Percentiles rank a stretch among this genome's conserved stretches.
Conservation (phyloP, 257 asterid genomes). For the Leonotis leonurus region DNA sequence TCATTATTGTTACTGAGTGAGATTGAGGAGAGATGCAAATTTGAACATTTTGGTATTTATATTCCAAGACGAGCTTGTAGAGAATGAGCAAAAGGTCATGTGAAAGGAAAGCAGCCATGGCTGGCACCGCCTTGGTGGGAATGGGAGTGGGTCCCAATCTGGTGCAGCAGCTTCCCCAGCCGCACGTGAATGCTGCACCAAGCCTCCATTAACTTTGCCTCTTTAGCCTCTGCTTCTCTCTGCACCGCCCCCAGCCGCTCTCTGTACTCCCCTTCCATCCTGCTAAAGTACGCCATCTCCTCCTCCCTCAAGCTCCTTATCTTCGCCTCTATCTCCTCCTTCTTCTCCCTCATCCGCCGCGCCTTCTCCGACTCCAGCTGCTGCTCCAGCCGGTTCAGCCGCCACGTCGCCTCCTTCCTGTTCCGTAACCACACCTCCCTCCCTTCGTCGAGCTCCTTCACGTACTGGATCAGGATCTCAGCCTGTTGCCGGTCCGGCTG, state of each 20-base stretch:
- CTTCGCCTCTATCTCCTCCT: constrained; percentile 53
- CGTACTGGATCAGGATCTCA: constrained; percentile 36
- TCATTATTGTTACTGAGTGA: neutral
- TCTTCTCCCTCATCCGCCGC: constrained; percentile 52
- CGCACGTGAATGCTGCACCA: constrained; percentile 53
- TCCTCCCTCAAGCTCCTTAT: constrained; percentile 50
- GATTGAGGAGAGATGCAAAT: neutral
- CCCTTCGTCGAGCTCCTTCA: constrained; percentile 67
- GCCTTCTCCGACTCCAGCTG: constrained; percentile 64
- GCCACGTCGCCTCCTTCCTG: constrained; percentile 72
- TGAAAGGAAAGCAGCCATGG: neutral
- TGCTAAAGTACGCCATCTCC: constrained; percentile 41
- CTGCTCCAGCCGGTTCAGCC: constrained; percentile 69
- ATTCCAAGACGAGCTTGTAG: neutral
- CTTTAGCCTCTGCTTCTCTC: constrained; percentile 68
- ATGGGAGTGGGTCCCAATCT: constrained; percentile 39
- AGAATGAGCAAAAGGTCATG: neutral
- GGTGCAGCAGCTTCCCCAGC: constrained; percentile 44
- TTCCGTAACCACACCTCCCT: constrained; percentile 57
- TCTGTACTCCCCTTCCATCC: constrained; percentile 58
- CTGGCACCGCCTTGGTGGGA: constrained; percentile 14
- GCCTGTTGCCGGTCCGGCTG: neutral
- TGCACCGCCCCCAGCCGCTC: constrained; percentile 47
- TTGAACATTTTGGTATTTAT: neutral
- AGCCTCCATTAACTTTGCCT: constrained; percentile 55